Conservation (phyloP, 305 asterid genomes). For the Solanum hybrid region DNA sequence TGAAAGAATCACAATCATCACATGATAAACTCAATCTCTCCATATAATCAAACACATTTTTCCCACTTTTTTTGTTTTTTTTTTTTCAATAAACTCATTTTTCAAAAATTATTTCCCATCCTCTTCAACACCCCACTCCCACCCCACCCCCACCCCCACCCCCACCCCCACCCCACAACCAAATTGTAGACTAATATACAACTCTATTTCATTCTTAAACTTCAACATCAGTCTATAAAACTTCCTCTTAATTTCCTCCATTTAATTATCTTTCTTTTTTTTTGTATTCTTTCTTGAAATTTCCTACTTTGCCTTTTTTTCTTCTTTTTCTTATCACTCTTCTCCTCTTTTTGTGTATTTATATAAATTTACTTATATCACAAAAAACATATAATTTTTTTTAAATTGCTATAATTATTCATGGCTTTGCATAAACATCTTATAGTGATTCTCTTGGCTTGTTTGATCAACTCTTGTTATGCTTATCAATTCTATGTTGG, state of each 20-base stretch:
- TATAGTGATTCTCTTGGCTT: conserved; percentile 6
- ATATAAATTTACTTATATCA: not conserved
- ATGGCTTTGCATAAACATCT: not conserved
- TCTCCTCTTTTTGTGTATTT: not conserved
- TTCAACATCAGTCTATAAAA: not conserved
- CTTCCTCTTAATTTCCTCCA: not conserved
- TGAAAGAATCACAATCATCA: rapidly evolving
- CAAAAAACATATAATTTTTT: not conserved
- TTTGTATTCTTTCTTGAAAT: not conserved
- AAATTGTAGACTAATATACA: not conserved
- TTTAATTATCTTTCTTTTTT: not conserved
- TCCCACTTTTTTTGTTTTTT: not conserved
- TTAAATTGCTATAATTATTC: not conserved
- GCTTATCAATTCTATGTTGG: conserved; percentile 44
- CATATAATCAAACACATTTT: not conserved
- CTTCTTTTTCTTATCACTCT: not conserved
- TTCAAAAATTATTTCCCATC: not conserved
- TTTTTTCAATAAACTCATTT: not conserved
- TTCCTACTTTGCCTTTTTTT: not conserved
- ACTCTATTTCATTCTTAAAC: not conserved
- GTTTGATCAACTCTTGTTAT: conserved; percentile 2
- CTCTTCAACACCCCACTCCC: not conserved
- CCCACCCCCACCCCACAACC: not conserved
- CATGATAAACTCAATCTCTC: not conserved
- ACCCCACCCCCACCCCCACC: not conserved